Evolutionary conservation across 129 eudicot species (phyloP).

Genomic region (Arctium lappa): DNA sequence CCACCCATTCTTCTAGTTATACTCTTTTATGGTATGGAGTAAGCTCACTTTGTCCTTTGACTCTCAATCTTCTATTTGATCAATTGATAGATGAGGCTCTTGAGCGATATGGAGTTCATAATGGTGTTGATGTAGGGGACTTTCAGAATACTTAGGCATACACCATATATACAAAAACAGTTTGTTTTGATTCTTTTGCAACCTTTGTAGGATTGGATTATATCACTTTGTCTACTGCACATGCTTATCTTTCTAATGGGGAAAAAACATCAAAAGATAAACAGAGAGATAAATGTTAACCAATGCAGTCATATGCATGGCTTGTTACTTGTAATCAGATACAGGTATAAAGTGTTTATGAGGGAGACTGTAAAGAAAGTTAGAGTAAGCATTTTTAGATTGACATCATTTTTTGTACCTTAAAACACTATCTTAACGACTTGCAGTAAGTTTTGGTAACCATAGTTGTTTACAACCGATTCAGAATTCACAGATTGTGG

Average conservation of each 20-base stretch:
- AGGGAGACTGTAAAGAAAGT: background rate
- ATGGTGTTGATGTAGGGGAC: background rate
- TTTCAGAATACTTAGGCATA: background rate
- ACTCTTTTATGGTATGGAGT: background rate
- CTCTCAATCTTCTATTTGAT: background rate
- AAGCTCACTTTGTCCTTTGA: background rate
- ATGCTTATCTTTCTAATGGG: background rate
- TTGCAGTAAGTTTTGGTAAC: background rate
- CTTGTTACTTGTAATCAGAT: background rate
- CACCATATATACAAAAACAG: background rate
- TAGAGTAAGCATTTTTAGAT: background rate
- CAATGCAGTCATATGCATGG: background rate
- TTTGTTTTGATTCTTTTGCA: background rate
- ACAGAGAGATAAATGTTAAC: background rate
- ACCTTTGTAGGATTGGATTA: background rate
- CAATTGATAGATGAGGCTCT: background rate
- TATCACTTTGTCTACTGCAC: background rate
- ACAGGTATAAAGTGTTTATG: background rate
- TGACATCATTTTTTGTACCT: background rate
- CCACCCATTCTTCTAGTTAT: background rate
- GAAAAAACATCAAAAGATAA: background rate
- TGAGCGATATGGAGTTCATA: background rate
- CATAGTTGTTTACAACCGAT: background rate
- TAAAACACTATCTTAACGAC: background rate
- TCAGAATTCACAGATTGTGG: background rate